Conservation (phyloP, 257 asterid genomes). For the Lycium ferocissimum region DNA sequence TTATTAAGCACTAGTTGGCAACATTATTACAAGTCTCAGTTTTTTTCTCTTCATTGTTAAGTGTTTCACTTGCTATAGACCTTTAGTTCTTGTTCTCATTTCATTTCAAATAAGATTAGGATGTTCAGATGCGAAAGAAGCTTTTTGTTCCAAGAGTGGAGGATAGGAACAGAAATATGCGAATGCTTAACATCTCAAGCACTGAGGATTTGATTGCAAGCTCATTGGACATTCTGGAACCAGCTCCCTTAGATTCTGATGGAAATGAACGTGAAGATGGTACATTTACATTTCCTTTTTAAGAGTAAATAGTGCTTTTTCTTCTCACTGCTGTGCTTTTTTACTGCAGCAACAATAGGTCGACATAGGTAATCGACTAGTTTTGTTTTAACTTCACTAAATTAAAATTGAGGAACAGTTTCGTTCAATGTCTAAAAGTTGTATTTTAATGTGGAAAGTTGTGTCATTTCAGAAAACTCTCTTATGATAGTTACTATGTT, state of each 20-base stretch:
- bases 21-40: not conserved
- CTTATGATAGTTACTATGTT: not conserved
- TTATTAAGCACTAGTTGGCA: not conserved
- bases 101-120: conserved; percentile 54
- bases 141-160: conserved; percentile 94
- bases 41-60: not conserved
- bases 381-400: not conserved
- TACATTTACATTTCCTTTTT: conserved; percentile 37
- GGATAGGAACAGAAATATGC: conserved; percentile 90
- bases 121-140: conserved; percentile 64
- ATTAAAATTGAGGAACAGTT: not conserved
- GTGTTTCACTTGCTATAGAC: not conserved
- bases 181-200: conserved; percentile 83
- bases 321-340: not conserved
- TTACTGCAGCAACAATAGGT: not conserved
- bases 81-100: conserved; percentile 29
- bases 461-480: not conserved
- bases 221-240: conserved; percentile 94
- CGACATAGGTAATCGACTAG: not conserved
- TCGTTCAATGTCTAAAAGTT: not conserved
- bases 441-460: not conserved
- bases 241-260: conserved; percentile 67
- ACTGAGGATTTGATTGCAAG: conserved; percentile 83
- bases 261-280: conserved; percentile 93
- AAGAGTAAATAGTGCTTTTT: not conserved